Conservation (phyloP, 257 asterid species). For the Solanum dulcamara region DNA sequence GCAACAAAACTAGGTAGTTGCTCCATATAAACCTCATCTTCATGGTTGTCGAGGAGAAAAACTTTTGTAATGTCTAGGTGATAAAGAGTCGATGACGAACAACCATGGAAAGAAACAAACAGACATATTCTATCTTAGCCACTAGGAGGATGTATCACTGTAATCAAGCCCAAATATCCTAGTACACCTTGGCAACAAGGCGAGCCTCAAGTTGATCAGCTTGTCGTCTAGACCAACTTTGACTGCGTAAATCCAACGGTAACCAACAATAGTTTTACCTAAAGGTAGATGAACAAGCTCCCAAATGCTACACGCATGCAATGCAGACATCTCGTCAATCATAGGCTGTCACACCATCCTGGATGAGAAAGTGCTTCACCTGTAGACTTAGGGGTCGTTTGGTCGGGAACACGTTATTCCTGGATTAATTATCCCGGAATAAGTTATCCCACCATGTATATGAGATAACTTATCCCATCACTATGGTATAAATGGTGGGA, state of each 20-base stretch:
- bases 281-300: neutral
- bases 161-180: too few species aligned
- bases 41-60: neutral
- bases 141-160: neutral
- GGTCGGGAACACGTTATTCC: too few species aligned
- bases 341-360: neutral
- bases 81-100: neutral
- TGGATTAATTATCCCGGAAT: too few species aligned
- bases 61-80: neutral
- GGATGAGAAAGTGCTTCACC: too few species aligned
- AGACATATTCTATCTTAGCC: neutral
- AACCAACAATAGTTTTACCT: neutral
- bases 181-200: neutral
- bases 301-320: neutral
- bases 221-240: neutral
- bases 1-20: too few species aligned
- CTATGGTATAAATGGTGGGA: too few species aligned
- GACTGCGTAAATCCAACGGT: neutral
- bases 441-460: too few species aligned
- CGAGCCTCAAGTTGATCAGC: neutral
- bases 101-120: neutral
- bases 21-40: neutral
- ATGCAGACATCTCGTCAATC: neutral
- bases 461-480: too few species aligned
- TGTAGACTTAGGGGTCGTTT: too few species aligned